These are phyloP conservation scores for Polysphondylium violaceum DNA, from an alignment of 78 protist species.

Conservation along the genomic window DNA sequence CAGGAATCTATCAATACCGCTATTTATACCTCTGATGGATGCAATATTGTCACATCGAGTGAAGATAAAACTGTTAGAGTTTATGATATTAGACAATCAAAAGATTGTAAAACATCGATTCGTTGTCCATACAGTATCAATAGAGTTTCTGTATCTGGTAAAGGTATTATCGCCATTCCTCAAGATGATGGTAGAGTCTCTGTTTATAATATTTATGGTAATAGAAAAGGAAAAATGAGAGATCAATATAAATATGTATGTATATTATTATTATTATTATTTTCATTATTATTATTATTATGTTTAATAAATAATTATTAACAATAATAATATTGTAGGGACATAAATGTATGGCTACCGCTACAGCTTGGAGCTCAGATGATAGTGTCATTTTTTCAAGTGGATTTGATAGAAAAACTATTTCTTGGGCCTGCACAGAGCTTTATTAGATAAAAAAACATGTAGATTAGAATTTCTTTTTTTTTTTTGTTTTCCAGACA, in stretches of 20 bases:
- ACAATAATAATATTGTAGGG: no score
- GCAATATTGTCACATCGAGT: constrained; percentile 27
- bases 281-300: no score
- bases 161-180: constrained; percentile 38
- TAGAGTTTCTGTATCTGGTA: constrained; percentile 44
- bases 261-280: no score
- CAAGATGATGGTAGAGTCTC: constrained; percentile 75
- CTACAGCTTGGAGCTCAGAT: constrained; percentile 62
- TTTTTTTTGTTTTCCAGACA: no score
- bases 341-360: constrained; percentile 53
- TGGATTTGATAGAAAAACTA: constrained; percentile 53
- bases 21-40: constrained; percentile 27
- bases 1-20: constrained; percentile 49
- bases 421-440: constrained; percentile 70
- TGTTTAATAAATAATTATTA: no score
- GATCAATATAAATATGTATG: constrained; percentile 78
- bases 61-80: constrained; percentile 62
- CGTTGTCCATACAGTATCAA: constrained; percentile 68
- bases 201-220: constrained; percentile 63
- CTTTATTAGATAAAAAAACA: no score
- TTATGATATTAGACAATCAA: constrained; percentile 58
- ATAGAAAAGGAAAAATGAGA: constrained; percentile 71
- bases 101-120: constrained; percentile 48
- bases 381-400: constrained; percentile 59
- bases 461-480: no score